Conservation (phyloP, 345 rosid genomes). For the Syzygium aromaticum region DNA sequence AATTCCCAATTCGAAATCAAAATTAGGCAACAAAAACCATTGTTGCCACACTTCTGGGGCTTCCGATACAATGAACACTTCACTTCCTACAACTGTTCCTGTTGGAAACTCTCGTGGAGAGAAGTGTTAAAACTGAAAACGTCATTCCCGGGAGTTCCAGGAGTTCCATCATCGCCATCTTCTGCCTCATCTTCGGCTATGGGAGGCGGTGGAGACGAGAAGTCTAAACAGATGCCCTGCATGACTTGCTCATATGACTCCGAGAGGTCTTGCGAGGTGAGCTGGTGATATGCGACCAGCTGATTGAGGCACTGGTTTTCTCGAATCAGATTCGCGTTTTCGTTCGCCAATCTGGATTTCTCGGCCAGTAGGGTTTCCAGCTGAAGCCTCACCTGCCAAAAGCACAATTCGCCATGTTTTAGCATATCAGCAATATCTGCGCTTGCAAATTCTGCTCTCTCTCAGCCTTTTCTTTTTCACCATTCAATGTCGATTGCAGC, state of each 20-base stretch:
- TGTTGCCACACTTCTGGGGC: not conserved
- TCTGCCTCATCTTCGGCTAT: conserved; percentile 15
- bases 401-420: not conserved
- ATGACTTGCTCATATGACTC: conserved; percentile 59
- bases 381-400: conserved; percentile 76
- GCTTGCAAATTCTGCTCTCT: not conserved
- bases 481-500: not conserved
- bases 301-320: conserved; percentile 91
- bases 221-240: conserved; percentile 66
- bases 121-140: conserved; percentile 20
- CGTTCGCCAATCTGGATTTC: conserved; percentile 82
- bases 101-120: conserved; percentile 29
- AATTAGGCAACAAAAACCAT: not conserved
- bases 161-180: conserved; percentile 12
- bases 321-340: conserved; percentile 64
- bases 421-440: not conserved
- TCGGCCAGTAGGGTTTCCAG: conserved; percentile 82
- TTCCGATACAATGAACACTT: not conserved
- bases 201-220: conserved; percentile 52
- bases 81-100: conserved; percentile 7
- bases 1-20: not conserved
- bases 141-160: not conserved
- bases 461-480: not conserved
- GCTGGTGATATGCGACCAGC: conserved; percentile 78
- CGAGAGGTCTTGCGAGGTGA: conserved; percentile 73